Conservation (phyloP, 1,284 basidiomycete species). For the Pascua sp. region DNA sequence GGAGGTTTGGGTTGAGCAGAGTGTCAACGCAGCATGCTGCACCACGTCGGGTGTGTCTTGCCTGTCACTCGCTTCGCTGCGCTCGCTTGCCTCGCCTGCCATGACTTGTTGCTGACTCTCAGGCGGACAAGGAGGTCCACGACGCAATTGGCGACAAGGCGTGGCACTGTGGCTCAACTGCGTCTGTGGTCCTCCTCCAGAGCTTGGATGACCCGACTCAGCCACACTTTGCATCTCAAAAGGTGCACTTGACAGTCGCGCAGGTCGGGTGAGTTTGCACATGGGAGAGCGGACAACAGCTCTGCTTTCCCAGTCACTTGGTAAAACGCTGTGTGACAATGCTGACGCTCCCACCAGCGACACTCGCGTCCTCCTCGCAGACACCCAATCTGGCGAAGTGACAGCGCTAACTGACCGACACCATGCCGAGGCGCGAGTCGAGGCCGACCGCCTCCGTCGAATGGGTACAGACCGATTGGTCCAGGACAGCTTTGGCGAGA, state of each 20-base stretch:
- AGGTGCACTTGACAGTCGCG: slow-evolving; percentile 74
- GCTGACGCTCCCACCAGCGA: slow-evolving; percentile 57
- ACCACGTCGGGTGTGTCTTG: background rate
- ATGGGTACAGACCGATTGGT: slow-evolving; percentile 74
- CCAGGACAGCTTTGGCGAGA: slow-evolving; percentile 93
- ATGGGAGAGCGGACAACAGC: background rate
- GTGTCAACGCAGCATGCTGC: background rate
- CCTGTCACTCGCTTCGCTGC: background rate
- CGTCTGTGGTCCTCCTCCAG: slow-evolving; percentile 82
- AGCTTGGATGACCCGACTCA: slow-evolving; percentile 69
- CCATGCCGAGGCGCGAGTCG: slow-evolving; percentile 83
- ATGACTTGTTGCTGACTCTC: background rate
- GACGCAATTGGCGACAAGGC: slow-evolving; percentile 56
- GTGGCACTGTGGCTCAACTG: slow-evolving; percentile 69
- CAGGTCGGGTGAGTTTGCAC: slow-evolving; percentile 73
- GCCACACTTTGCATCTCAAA: slow-evolving; percentile 73
- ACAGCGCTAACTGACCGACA: slow-evolving; percentile 83
- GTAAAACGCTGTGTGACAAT: background rate
- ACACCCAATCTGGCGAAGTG: slow-evolving; percentile 66
- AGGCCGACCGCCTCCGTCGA: slow-evolving; percentile 76
- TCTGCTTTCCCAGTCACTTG: background rate
- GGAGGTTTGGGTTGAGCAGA: background rate
- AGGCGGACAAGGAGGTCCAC: slow-evolving; percentile 62
- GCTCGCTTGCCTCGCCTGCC: background rate
- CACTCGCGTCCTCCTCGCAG: slow-evolving; percentile 80